phyloP scores from a whole-genome alignment of 257 asterid species.

The Scutellaria barbata region DNA sequence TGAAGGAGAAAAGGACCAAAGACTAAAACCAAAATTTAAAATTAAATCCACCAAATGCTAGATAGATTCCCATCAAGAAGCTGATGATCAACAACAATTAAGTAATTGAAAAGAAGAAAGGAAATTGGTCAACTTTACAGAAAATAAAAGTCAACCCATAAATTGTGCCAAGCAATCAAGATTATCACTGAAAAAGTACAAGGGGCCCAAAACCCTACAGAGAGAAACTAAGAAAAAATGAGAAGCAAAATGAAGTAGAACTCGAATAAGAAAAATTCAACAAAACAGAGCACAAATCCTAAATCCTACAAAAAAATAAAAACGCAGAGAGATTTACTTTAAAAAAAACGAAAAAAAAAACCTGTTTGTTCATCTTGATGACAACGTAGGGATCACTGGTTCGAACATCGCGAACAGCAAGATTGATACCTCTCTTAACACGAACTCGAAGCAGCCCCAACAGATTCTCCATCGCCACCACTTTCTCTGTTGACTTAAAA shows the following conservation, averaged over 20 bases:
- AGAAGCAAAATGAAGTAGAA: neutral
- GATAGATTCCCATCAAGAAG: neutral
- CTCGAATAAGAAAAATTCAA: neutral
- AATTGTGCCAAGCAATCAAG: constrained; percentile 19
- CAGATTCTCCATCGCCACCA: constrained; percentile 47
- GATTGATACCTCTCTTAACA: constrained; percentile 74
- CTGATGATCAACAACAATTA: neutral
- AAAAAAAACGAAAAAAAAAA: neutral
- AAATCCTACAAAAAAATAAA: too few species aligned
- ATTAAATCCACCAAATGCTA: neutral
- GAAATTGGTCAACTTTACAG: constrained; percentile 1
- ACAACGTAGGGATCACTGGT: constrained; percentile 83
- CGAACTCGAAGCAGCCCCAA: constrained; percentile 76
- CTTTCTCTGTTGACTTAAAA: neutral
- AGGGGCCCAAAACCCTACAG: constrained; percentile 23
- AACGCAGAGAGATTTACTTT: neutral
- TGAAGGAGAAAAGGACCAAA: constrained; percentile 8
- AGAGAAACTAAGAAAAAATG: neutral
- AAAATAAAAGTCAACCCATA: constrained; percentile 27
- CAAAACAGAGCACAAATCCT: neutral
- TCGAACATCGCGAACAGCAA: constrained; percentile 79
- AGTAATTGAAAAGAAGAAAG: neutral
- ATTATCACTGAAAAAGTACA: constrained; percentile 9
- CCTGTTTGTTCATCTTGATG: constrained; percentile 71
- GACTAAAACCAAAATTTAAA: neutral